Evolutionary conservation across 2,329 filamentous ascomycete genomes (phyloP).

Genomic region (Monilinia laxa): DNA sequence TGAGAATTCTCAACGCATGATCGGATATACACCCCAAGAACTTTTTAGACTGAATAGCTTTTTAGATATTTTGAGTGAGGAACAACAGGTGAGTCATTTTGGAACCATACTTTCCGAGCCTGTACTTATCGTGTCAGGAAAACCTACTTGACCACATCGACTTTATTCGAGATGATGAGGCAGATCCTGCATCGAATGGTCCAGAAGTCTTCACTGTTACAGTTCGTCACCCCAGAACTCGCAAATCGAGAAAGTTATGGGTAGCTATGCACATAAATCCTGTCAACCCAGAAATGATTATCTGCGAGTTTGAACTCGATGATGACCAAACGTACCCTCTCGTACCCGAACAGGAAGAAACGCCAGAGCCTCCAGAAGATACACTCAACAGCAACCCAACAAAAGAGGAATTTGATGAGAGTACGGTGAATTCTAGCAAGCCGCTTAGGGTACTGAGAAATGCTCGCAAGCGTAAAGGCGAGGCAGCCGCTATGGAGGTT

Average conservation of each 20-base stretch:
- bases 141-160: conserved; percentile 84
- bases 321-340: conserved; percentile 70
- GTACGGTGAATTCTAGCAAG: conserved; percentile 72
- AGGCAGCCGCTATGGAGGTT: conserved; percentile 82
- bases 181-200: conserved; percentile 71
- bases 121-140: conserved; percentile 56
- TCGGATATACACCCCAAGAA: conserved; percentile 74
- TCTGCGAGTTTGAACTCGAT: conserved; percentile 87
- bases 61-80: conserved; percentile 59
- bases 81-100: conserved; percentile 19
- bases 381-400: conserved; percentile 73
- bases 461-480: conserved; percentile 60
- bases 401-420: conserved; percentile 69
- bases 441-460: conserved; percentile 75
- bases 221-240: conserved; percentile 51
- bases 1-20: conserved; percentile 73
- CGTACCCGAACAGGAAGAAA: conserved; percentile 58
- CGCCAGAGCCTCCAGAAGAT: conserved; percentile 66
- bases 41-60: conserved; percentile 75
- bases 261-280: conserved; percentile 80
- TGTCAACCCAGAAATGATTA: conserved; percentile 65
- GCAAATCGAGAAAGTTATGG: conserved; percentile 69
- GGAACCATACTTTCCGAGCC: not conserved
- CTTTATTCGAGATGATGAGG: conserved; percentile 80
- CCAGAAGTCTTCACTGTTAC: conserved; percentile 84